Evolutionary conservation across 2,329 filamentous ascomycete species (phyloP), one percentile per base, ranked within the genome.

Genomic region (Tolypocladium capitatum): DNA sequence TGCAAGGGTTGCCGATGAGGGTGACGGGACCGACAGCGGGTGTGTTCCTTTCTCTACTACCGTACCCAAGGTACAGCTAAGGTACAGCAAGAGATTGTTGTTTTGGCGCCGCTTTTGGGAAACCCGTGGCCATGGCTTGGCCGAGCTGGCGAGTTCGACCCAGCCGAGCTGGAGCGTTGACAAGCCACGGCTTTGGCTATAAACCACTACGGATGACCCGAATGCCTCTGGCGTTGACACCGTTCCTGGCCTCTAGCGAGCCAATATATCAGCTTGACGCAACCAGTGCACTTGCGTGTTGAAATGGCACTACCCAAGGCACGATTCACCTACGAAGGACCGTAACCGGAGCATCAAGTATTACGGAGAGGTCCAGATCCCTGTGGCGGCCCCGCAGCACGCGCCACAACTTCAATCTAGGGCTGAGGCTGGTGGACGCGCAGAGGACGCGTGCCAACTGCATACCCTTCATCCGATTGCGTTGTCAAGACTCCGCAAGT

Each of bases 371-470:
- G n/a, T n/a, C n/a, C n/a, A n/a, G n/a, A n/a, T n/a, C n/a, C n/a
- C n/a, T n/a, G n/a, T n/a, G n/a, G n/a, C n/a, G n/a, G n/a, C n/a
- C n/a, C n/a, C n/a, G n/a, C 48, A 21, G 48, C 51, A 48, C 52
- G n/a, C 55, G 42, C 52, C 53, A 48, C 51, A 49, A n/a, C 7
- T 18, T 38, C 14, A 27, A 11, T 38, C 32, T 24, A 46, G 42
- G 9, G 13, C 21, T 30, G 30, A 13, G 42, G 42, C 42, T 8
- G 11, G 3, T 40, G n/a, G 13, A 40, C 44, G 38, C 48, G 48
- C 43, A 14, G 2, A 18, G 38, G n/a, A 46, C 44, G 48, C 48
- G 43, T 46, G 21, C 33, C 16, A 7, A 30, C 38, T 11, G 2
- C 38, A 28, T 3, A 40, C 16, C 5, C 38, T 6, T 8, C n/a